Evolutionary conservation across 331 rosid genomes (phyloP), one percentile per base, ranked within the genome.

Genomic region (Pyrus hybrid): DNA sequence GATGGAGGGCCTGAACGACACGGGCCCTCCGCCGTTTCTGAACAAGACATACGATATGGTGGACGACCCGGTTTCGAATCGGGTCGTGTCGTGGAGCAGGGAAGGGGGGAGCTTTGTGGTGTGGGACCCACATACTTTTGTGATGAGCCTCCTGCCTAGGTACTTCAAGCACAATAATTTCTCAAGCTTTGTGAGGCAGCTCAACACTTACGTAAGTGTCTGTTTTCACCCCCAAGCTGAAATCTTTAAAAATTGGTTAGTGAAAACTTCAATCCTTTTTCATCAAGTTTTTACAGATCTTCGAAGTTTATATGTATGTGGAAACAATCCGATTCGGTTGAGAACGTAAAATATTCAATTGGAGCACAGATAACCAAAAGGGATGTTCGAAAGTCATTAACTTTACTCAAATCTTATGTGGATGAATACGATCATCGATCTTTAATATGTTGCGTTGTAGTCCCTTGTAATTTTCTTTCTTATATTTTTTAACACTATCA

Each of bases 161-260:
- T 85, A 75, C 85, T 93, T 93, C 91, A 93, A 93, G 86, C 98
- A 93, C 83, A 93, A 84, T 78, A 93, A 93, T 68, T 93, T 93
- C 87, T 91, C 98, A 28, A 93, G 97, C 88, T 93, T 93, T 80
- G 97, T 93, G 13, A 81, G 98, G 33, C 98, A 93, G 86, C 91
- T 93, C 30, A 93, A 93, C 78, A 91, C 97, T 74, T 93, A 91
- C 41, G 98, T 93, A 87, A 87, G 91, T 78, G 78, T 61, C 57
- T 53, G 58, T 35, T 21, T 22, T 26, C 72, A 72, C 73, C 63
- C 41, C 51, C 45, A 16, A 25, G 49, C 9, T 51, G 33, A 53
- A 43, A n/a, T 57, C 67, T 65, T 13, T 54, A 12, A 41, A 41
- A 41, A 56, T 47, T 57, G 64, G 43, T 57, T 30, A 13, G 61